phyloP scores from a whole-genome alignment of 2,329 filamentous ascomycete genomes.

The Talaromyces sp. region DNA sequence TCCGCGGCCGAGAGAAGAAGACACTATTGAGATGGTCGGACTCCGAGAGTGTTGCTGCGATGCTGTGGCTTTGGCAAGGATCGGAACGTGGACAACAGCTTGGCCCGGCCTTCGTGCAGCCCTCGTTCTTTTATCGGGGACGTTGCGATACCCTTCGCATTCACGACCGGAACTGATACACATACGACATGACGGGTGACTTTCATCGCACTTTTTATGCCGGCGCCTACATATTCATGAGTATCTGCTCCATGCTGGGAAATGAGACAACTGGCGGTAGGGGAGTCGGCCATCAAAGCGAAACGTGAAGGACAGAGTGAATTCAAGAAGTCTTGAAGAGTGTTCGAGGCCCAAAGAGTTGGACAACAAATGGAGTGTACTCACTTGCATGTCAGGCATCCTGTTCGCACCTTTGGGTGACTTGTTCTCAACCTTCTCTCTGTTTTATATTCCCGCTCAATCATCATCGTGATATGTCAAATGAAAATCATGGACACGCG shows the following conservation, averaged over 20 bases:
- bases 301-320: background rate
- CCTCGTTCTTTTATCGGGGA: slow-evolving; percentile 7
- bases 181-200: slow-evolving; percentile 18
- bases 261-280: background rate
- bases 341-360: background rate
- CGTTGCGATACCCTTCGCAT: slow-evolving; percentile 16
- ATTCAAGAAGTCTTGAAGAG: background rate
- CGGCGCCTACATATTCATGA: slow-evolving; percentile 8
- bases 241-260: background rate
- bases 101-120: background rate
- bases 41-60: background rate
- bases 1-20: background rate
- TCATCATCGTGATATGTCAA: background rate
- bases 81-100: background rate
- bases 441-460: background rate
- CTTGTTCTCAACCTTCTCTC: background rate
- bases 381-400: slow-evolving; percentile 12
- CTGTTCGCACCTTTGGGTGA: slow-evolving; percentile 11
- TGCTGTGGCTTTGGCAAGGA: background rate
- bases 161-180: slow-evolving; percentile 21
- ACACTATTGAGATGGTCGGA: background rate
- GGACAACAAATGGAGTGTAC: background rate
- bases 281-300: background rate
- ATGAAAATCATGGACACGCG: background rate
- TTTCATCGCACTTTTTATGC: slow-evolving; percentile 24